Evolutionary conservation across 1,284 basidiomycete species (phyloP), one percentile per base, ranked within the genome.

Genomic region (Golubevia sp.): DNA sequence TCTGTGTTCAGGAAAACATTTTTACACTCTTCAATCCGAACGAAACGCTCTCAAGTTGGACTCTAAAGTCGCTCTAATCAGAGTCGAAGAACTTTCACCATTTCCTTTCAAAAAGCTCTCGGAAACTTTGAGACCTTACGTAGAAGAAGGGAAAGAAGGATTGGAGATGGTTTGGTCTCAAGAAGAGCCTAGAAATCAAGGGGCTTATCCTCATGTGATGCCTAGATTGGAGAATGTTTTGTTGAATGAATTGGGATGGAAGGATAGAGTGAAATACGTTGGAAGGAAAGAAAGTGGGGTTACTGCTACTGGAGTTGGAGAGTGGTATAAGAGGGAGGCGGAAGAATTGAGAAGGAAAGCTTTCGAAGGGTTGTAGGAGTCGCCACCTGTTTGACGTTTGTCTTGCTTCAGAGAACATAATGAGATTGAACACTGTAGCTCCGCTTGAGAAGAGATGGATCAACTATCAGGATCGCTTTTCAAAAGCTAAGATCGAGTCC

Each of bases 151-250:
- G 11, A 11, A 11, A 26, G 3, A 3, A 4, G 5, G 21, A 15
- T 18, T 54, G 25, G 58, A 59, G 50, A 44, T 48, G 58, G 49
- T 57, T 20, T 62, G 54, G 52, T 55, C 44, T 13, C 60, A 95
- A 82, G 93, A 95, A 76, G 93, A 95, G 77, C 90, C 93, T 2
- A 88, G 86, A 74, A 95, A 95, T 77, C 92, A 94, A 83, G 93
- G 93, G 1, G 88, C 90, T 1, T 94, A 88, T 86, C 81, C 85
- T 6, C 91, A 91, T 84, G 89, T 92, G 51, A 84, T 83, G 52
- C 86, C 86, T 2, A 85, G 92, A 66, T 83, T 92, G 55, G 85
- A 86, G 23, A 78, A 70, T 20, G 86, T 92, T 27, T 8, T 20
- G n/a, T 79, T 92, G 73, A 77, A 84, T 60, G 61, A 63, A 15